Percentiles rank a stretch among this genome's conserved stretches.
Evolutionary conservation across 108 stramenopile species (phyloP).

Genomic region (Nannochloropsis salina): DNA sequence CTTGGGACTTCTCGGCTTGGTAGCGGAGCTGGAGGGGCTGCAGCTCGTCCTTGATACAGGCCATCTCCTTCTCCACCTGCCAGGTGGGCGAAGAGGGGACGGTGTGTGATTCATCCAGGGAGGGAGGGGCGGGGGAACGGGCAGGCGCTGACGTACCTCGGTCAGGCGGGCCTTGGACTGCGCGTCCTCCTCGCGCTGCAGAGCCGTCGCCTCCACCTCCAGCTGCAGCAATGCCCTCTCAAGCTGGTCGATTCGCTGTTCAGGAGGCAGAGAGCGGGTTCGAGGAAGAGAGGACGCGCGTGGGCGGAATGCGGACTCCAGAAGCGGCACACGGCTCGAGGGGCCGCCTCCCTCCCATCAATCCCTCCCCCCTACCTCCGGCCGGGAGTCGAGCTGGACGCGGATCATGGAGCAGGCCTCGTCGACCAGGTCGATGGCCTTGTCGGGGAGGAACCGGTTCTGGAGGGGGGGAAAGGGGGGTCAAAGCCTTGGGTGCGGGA

Average conservation of each 20-base stretch:
- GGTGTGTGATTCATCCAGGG: background rate
- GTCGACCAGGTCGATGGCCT: conserved; percentile 87
- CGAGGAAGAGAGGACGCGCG: background rate
- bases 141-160: background rate
- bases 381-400: conserved; percentile 70
- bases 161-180: conserved; percentile 64
- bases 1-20: conserved; percentile 64
- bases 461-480: conserved; percentile 27
- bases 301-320: background rate
- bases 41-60: background rate
- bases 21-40: conserved; percentile 25
- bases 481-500: no score
- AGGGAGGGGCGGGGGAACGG: background rate
- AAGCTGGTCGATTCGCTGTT: conserved; percentile 57
- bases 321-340: no score
- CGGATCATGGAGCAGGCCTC: conserved; percentile 78
- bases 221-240: conserved; percentile 75
- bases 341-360: background rate
- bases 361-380: conserved; percentile 54
- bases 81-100: conserved; percentile 53
- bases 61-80: conserved; percentile 60
- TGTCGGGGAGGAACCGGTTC: conserved; percentile 81
- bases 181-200: conserved; percentile 68
- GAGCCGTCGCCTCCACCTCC: conserved; percentile 68
- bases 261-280: background rate